Evolutionary conservation across 805 yeast species (phyloP), one percentile per base, ranked within the genome.

Genomic region (Lachancea meyersii): DNA sequence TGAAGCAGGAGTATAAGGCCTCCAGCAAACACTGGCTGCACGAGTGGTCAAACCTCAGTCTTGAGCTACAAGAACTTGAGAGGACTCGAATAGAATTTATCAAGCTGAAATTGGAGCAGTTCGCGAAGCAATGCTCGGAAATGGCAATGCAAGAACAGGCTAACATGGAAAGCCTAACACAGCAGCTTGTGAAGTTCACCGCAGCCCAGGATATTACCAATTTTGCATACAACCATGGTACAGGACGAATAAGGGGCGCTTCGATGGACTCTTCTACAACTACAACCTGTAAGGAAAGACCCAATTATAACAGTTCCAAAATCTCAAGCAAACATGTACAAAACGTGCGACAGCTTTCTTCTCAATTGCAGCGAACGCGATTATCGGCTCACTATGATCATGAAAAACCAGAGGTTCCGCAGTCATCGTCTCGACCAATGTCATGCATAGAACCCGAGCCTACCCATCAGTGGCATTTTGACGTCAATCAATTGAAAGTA

Each of bases 161-260:
- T 1, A 53, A 51, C 38, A 49, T 57, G 49, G 63, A 62, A 23
- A 24, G 45, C 17, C 43, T 61, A 8, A 53, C 46, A 9, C 54
- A 52, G 38, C 50, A 50, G 24, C 45, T 61, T 18, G 50, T 46
- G 3, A 46, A 49, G 10, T 60, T 54, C 41, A 59, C 63, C 1
- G 52, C 64, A 9, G 48, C 48, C 26, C 61, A 58, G 39, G 64
- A 61, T 41, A 60, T 62, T 9, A 20, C 57, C 1, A 50, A 49
- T n/a, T 61, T 61, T 38, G 57, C 67, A 9, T 57, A 55, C 36
- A 48, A 54, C 35, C 52, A 47, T 42, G 65, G 67, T n/a, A 62
- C 65, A 0, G 66, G 66, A 1, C 52, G 66, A 39, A 34, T 61
- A n/a, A 60, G 49, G 27, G 53, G 46, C 48, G 54, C 17, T 14